Evolutionary conservation across 164 flowering plant species (phyloP), one percentile per base, ranked within the genome.

Genomic region (Macadamia integrifolia): DNA sequence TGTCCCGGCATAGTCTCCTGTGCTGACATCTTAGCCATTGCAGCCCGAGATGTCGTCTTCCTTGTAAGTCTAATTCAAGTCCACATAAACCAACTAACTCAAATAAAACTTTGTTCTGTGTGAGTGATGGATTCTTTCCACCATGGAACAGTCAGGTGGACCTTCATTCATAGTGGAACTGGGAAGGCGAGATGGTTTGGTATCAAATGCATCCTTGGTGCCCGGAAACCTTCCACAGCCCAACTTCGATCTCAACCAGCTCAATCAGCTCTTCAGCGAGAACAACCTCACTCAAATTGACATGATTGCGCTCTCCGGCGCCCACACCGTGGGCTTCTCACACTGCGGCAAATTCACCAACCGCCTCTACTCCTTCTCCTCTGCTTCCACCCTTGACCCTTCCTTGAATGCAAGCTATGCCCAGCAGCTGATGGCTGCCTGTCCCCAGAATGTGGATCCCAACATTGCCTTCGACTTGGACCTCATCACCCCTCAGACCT

Each of bases 1-100:
- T 89, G 97, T 77, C 91, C 92, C 1, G 87, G 88, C 15, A 72
- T 86, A 18, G 97, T 91, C 52, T 89, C 94, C 1, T 91, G 97
- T 60, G 94, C 97, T 1, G 97, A 91, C 63, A 76, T 89, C 53
- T 28, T 89, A 58, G 85, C 94, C 48, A 62, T 91, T 30, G 92
- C 97, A 46, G 77, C 96, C 5, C 76, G 96, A 66, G 96, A 92
- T 59, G 90, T 84, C 31, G 85, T 89, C 18, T 78, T 65, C 61
- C 77, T 84, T 83, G 97, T 91, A 82, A 72, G 68, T 48, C 6
- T 35, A 2, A 35, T 2, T 35, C 40, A 35, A 35, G 23, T 35
- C 40, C 40, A 35, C 40, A 35, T 35, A 35, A 35, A 35, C 40
- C 15, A 49, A 49, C 15, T 3, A 49, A 49, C 11, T 13, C 23